Evolutionary conservation across 1,139 yeast species (phyloP).

Genomic region (Sporopachydermia cereana): DNA sequence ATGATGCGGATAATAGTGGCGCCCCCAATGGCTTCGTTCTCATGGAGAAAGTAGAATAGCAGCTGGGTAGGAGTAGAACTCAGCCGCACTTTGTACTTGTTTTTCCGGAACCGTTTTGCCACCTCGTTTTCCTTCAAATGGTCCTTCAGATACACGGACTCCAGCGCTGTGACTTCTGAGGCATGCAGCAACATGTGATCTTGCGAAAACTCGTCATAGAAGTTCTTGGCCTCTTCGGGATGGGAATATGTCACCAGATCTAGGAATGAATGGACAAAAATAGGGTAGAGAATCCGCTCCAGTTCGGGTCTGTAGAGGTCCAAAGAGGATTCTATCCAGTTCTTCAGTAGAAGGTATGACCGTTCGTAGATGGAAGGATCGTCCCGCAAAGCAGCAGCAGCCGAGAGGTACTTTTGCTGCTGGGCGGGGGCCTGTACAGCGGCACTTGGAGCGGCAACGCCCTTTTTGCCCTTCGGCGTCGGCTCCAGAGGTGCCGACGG

Average conservation of each 20-base stretch:
- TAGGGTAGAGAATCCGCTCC: conserved; percentile 72
- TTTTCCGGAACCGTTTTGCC: conserved; percentile 61
- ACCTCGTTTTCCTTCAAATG: conserved; percentile 76
- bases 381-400: conserved; percentile 23
- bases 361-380: conserved; percentile 64
- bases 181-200: conserved; percentile 75
- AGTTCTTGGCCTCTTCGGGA: conserved; percentile 51
- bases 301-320: conserved; percentile 89
- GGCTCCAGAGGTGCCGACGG: conserved; percentile 15
- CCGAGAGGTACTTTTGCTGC: conserved; percentile 28
- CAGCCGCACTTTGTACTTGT: conserved; percentile 64
- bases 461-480: conserved; percentile 12
- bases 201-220: conserved; percentile 60
- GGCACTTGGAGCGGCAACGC: conserved; percentile 15
- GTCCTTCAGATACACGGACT: conserved; percentile 66
- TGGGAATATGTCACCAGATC: conserved; percentile 60
- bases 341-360: conserved; percentile 69
- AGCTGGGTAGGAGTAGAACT: conserved; percentile 81
- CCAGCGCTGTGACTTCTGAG: conserved; percentile 58
- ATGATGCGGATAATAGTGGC: conserved; percentile 74
- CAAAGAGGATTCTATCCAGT: conserved; percentile 86
- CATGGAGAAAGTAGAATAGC: conserved; percentile 76
- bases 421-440: conserved; percentile 11
- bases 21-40: conserved; percentile 89
- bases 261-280: conserved; percentile 79